Conservation (phyloP, 352 stramenopile genomes). For the Globisporangium camurandrum region DNA sequence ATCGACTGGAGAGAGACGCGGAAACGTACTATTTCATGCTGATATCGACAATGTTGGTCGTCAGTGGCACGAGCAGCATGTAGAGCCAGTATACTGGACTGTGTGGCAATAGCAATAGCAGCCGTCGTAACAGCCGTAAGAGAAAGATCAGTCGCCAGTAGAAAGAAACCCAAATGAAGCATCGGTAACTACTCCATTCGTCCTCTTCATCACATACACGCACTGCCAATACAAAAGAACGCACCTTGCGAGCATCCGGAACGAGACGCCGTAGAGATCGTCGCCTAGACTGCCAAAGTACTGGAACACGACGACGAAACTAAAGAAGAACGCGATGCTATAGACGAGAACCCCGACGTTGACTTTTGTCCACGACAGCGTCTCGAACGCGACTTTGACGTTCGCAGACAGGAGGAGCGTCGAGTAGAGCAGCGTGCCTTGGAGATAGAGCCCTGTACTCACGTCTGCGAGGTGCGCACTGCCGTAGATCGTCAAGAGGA, state of each 20-base stretch:
- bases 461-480: conserved; percentile 26
- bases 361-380: conserved; percentile 70
- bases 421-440: conserved; percentile 64
- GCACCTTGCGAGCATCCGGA: conserved; percentile 44
- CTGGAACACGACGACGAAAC: conserved; percentile 56
- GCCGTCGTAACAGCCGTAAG: no score
- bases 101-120: no score
- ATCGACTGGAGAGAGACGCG: no score
- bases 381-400: conserved; percentile 67
- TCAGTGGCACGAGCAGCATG: conserved; percentile 54
- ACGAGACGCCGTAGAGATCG: conserved; percentile 48
- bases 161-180: no score
- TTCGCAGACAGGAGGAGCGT: conserved; percentile 71
- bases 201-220: background rate
- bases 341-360: conserved; percentile 47
- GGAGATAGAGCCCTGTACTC: conserved; percentile 40
- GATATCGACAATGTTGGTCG: conserved; percentile 53
- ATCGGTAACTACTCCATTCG: no score
- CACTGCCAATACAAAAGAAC: background rate
- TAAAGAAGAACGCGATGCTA: conserved; percentile 53
- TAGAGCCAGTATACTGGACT: conserved; percentile 66
- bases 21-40: conserved; percentile 54
- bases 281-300: conserved; percentile 35
- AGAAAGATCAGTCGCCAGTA: no score
- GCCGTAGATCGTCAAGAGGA: conserved; percentile 42